Conservation (phyloP, 1,284 basidiomycete genomes). For the Apiotrichum mycotoxinovorans region DNA sequence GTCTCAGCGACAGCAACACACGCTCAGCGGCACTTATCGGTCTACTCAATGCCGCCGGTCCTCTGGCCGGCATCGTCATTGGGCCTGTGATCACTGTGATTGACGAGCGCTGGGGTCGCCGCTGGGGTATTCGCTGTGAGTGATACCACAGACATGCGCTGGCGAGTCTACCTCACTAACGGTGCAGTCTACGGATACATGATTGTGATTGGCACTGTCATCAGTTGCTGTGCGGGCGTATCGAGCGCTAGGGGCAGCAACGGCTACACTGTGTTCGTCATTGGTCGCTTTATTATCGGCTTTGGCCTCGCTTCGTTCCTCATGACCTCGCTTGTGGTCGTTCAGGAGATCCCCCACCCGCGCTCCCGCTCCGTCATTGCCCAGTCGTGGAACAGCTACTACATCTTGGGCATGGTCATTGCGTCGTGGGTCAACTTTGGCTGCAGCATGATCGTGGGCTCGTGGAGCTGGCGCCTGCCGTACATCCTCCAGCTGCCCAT, state of each 20-base stretch:
- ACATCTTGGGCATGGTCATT: constrained; percentile 28
- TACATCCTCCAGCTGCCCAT: constrained; percentile 48
- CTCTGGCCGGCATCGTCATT: constrained; percentile 44
- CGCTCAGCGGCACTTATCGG: constrained; percentile 39
- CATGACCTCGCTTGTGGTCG: constrained; percentile 49
- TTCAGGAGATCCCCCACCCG: constrained; percentile 51
- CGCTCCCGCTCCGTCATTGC: constrained; percentile 39
- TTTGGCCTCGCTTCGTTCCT: constrained; percentile 51
- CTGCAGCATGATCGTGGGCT: constrained; percentile 19
- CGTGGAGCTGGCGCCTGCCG: constrained; percentile 46
- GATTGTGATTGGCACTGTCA: constrained; percentile 44
- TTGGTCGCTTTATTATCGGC: constrained; percentile 46
- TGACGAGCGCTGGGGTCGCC: constrained; percentile 45
- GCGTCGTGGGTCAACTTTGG: constrained; percentile 30
- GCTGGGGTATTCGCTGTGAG: constrained; percentile 51
- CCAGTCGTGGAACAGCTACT: constrained; percentile 48
- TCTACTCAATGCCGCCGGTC: constrained; percentile 46
- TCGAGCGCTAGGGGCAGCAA: constrained; percentile 41
- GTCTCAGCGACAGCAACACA: constrained; percentile 21
- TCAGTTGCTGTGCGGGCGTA: constrained; percentile 46
- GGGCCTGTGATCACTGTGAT: constrained; percentile 49
- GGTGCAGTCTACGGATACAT: constrained; percentile 49
- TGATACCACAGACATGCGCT: not conserved
- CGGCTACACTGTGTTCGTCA: constrained; percentile 48
- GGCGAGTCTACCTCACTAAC: constrained; percentile 6